A percentile compares a stretch with the other conserved stretches of the same genome.
These are phyloP conservation scores for Candida gigantensis DNA, from an alignment of 1,139 yeast genomes.

Conservation along the genomic window DNA sequence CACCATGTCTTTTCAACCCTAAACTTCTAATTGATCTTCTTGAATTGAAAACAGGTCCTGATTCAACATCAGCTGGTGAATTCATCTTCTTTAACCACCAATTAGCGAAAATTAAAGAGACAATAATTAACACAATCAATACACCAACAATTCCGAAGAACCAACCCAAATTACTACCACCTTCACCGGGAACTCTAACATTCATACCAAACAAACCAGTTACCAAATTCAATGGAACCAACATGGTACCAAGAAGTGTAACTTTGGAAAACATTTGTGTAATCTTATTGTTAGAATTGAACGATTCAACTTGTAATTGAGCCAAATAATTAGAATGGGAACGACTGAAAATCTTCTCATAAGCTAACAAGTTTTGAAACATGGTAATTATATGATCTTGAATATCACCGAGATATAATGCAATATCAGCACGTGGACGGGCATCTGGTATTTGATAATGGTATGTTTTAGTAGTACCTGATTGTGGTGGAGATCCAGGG, in stretches of 20 bases:
- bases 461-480: constrained; percentile 13
- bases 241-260: constrained; percentile 84
- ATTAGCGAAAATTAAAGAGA: constrained; percentile 33
- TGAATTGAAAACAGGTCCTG: constrained; percentile 20
- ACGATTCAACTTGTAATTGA: constrained; percentile 89
- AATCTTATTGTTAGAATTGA: constrained; percentile 78
- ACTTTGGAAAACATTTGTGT: constrained; percentile 88
- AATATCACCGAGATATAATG: constrained; percentile 90
- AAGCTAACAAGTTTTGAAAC: constrained; percentile 86
- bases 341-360: constrained; percentile 89
- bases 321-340: constrained; percentile 93
- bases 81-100: constrained; percentile 34
- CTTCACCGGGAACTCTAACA: constrained; percentile 80
- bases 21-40: constrained; percentile 47
- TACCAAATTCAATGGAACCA: constrained; percentile 85
- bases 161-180: constrained; percentile 26
- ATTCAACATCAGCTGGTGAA: constrained; percentile 13
- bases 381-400: constrained; percentile 97
- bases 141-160: constrained; percentile 42
- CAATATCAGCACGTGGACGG: constrained; percentile 81
- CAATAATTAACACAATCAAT: constrained; percentile 33
- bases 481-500: constrained; percentile 8
- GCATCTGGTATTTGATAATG: constrained; percentile 27
- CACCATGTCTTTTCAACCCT: constrained; percentile 38
- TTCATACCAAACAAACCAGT: constrained; percentile 98